Conservation (phyloP, 1,284 basidiomycete species). For the Termitomyces sp. region DNA sequence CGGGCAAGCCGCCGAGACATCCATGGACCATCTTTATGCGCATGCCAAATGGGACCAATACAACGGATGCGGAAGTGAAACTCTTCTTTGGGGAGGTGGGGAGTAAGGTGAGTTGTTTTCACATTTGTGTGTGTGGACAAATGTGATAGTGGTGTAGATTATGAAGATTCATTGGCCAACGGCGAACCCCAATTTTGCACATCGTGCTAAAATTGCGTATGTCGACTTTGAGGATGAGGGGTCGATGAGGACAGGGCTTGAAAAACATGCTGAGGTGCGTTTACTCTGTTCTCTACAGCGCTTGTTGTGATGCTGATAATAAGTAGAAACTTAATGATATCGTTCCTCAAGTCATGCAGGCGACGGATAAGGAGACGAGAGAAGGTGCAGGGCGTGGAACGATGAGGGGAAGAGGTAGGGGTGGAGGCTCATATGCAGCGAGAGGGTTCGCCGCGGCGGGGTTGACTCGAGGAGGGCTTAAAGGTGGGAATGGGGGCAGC, state of each 20-base stretch:
- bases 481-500: constrained; percentile 11
- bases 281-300: constrained; percentile 5
- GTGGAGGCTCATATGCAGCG: constrained; percentile 54
- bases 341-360: constrained; percentile 61
- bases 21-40: constrained; percentile 86
- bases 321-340: constrained; percentile 62
- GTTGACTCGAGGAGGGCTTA: constrained; percentile 35
- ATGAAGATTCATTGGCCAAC: constrained; percentile 64
- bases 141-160: constrained; percentile 42
- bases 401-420: constrained; percentile 46
- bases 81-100: constrained; percentile 72
- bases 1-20: constrained; percentile 57
- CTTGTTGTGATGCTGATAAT: background rate
- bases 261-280: constrained; percentile 64
- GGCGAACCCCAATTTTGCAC: constrained; percentile 28
- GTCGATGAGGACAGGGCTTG: constrained; percentile 72
- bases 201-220: constrained; percentile 64
- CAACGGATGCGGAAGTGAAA: constrained; percentile 65
- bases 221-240: constrained; percentile 86
- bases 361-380: constrained; percentile 21
- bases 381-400: constrained; percentile 26
- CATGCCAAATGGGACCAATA: constrained; percentile 40
- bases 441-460: constrained; percentile 67
- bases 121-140: constrained; percentile 1
- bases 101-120: constrained; percentile 45